Evolutionary conservation across 371 early-diverging fungal species (phyloP).

Genomic region (Mortierella sp.): DNA sequence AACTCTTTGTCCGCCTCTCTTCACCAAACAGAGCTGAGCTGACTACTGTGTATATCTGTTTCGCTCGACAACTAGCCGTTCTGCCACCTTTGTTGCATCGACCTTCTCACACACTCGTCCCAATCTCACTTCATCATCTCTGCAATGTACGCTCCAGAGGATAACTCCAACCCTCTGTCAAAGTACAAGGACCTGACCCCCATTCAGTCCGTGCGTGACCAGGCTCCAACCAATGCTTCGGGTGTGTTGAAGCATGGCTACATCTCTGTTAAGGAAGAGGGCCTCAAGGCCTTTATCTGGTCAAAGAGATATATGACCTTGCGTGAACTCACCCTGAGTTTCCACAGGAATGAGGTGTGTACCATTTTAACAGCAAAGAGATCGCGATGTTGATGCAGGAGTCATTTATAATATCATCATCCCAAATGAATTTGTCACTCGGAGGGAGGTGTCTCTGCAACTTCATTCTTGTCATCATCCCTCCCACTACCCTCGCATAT

Average conservation of each 20-base stretch:
- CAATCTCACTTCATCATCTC: slow-evolving; percentile 19
- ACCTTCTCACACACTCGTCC: background rate
- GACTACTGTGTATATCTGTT: background rate
- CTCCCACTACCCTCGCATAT: no score
- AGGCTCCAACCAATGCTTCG: slow-evolving; percentile 46
- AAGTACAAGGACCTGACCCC: slow-evolving; percentile 52
- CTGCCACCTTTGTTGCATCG: slow-evolving; percentile 5
- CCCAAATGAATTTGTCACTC: no score
- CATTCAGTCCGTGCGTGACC: slow-evolving; percentile 45
- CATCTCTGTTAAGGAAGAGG: slow-evolving; percentile 90
- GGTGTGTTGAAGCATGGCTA: slow-evolving; percentile 88
- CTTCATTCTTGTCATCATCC: no score
- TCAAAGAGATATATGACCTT: slow-evolving; percentile 92
- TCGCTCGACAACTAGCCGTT: background rate
- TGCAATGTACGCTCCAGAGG: slow-evolving; percentile 47
- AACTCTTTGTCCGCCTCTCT: no score
- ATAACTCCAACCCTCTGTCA: slow-evolving; percentile 45
- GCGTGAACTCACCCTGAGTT: slow-evolving; percentile 91
- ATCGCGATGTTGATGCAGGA: no score
- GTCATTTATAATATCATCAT: no score
- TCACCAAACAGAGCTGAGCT: background rate
- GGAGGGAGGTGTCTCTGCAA: no score
- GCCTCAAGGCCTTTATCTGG: slow-evolving; percentile 92
- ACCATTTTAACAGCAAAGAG: background rate
- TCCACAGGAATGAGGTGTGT: slow-evolving; percentile 89